Evolutionary conservation across 2,329 filamentous ascomycete genomes (phyloP).

Genomic region (Talaromyces piceae): DNA sequence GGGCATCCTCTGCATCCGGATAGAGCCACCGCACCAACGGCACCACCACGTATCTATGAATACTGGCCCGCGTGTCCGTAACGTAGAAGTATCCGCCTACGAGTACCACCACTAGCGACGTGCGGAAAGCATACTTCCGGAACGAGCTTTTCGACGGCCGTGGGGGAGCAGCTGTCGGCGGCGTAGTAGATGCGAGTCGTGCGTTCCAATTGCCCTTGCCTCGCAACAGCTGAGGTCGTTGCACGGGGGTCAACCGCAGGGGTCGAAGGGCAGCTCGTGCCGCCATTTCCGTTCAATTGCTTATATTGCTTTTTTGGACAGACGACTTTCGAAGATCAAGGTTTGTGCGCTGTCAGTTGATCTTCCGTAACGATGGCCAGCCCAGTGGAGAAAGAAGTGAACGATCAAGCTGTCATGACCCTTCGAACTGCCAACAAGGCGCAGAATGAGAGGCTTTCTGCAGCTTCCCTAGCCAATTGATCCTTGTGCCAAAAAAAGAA

Average conservation of each 20-base stretch:
- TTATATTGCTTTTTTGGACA: background rate
- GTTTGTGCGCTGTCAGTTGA: background rate
- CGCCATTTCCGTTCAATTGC: background rate
- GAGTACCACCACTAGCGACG: constrained; percentile 44
- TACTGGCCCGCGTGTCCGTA: constrained; percentile 66
- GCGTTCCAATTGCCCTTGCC: background rate
- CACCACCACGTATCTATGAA: constrained; percentile 60
- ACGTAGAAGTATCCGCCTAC: constrained; percentile 56
- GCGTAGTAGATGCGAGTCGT: constrained; percentile 9
- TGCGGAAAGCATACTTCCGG: constrained; percentile 35
- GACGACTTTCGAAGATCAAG: background rate
- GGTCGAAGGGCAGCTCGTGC: background rate
- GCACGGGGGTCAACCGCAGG: background rate
- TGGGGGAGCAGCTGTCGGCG: background rate
- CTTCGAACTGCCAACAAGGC: background rate
- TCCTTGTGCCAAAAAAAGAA: background rate
- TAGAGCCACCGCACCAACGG: constrained; percentile 36
- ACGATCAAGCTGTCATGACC: background rate
- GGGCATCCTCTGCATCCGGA: constrained; percentile 68
- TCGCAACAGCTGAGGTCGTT: background rate
- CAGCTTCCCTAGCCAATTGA: background rate
- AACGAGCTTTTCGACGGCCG: constrained; percentile 24
- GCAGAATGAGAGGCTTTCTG: background rate
- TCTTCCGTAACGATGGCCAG: background rate
- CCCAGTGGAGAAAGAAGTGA: background rate